phyloP scores from a whole-genome alignment of 2,329 filamentous ascomycete species.

The Ophiostoma angusticollis region DNA sequence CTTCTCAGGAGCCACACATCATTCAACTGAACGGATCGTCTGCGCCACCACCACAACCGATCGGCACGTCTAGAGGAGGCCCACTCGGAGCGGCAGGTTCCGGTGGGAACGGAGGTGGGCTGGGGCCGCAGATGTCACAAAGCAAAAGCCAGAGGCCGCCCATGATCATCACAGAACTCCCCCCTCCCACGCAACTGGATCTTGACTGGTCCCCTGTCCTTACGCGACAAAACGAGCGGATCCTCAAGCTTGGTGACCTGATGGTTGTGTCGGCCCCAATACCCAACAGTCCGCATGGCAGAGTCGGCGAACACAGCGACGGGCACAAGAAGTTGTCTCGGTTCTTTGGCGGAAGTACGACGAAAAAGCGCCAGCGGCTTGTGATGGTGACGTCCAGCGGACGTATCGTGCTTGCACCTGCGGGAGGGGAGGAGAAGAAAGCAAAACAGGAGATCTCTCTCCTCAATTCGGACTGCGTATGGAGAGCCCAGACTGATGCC shows the following conservation, averaged over 20 bases:
- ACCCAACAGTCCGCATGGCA: conserved; percentile 59
- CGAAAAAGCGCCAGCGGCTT: conserved; percentile 83
- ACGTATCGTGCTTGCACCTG: conserved; percentile 76
- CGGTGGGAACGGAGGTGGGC: background rate
- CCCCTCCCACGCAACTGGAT: conserved; percentile 90
- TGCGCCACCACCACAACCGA: conserved; percentile 18
- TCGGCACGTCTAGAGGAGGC: conserved; percentile 19
- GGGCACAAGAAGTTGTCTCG: conserved; percentile 79
- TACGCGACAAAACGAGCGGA: conserved; percentile 81
- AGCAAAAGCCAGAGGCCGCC: conserved; percentile 46
- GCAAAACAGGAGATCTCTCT: conserved; percentile 87
- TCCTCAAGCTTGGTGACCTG: conserved; percentile 84
- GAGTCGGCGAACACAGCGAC: conserved; percentile 50
- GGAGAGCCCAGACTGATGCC: conserved; percentile 68
- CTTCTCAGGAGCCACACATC: conserved; percentile 56
- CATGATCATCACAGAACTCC: conserved; percentile 83
- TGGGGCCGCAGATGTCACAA: conserved; percentile 17
- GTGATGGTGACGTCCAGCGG: conserved; percentile 93
- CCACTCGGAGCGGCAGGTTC: conserved; percentile 11
- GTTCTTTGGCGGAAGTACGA: conserved; percentile 83
- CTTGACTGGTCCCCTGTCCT: conserved; percentile 98
- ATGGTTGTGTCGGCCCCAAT: conserved; percentile 71
- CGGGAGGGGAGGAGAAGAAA: conserved; percentile 91
- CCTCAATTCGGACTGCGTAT: conserved; percentile 59
- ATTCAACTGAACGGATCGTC: conserved; percentile 56